Evolutionary conservation across 2,329 filamentous ascomycete species (phyloP).

Genomic region (Fonsecaea multimorphosa): DNA sequence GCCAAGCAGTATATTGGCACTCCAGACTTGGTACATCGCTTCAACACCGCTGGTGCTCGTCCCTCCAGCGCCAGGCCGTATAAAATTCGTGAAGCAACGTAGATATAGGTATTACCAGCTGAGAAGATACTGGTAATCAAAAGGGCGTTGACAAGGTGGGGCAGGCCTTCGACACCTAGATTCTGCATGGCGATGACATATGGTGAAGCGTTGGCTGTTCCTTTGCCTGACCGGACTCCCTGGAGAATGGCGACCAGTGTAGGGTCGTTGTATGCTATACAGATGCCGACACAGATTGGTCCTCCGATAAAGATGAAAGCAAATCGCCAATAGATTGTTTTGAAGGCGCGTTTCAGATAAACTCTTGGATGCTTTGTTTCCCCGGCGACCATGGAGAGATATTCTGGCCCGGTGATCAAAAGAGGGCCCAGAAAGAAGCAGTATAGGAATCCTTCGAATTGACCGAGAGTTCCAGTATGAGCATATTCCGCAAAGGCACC

Average conservation of each 20-base stretch:
- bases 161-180: background rate
- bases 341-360: slow-evolving; percentile 71
- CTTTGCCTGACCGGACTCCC: slow-evolving; percentile 34
- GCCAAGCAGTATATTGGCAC: no score
- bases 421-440: slow-evolving; percentile 73
- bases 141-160: slow-evolving; percentile 1
- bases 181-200: slow-evolving; percentile 8
- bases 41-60: no score
- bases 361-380: slow-evolving; percentile 65
- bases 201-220: slow-evolving; percentile 61
- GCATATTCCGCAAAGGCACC: slow-evolving; percentile 20
- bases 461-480: slow-evolving; percentile 18
- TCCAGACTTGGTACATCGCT: no score
- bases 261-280: slow-evolving; percentile 70
- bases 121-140: slow-evolving; percentile 8
- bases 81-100: background rate
- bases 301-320: slow-evolving; percentile 75
- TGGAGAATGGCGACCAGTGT: slow-evolving; percentile 62
- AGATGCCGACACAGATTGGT: slow-evolving; percentile 70
- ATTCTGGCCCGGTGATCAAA: slow-evolving; percentile 65
- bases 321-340: slow-evolving; percentile 71
- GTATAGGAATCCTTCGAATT: slow-evolving; percentile 60
- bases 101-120: slow-evolving; percentile 8
- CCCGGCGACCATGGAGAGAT: slow-evolving; percentile 68
- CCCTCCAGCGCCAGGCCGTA: no score